These are phyloP conservation scores for Candida labiduridarum DNA, from an alignment of 1,139 yeast species.

Conservation along the genomic window DNA sequence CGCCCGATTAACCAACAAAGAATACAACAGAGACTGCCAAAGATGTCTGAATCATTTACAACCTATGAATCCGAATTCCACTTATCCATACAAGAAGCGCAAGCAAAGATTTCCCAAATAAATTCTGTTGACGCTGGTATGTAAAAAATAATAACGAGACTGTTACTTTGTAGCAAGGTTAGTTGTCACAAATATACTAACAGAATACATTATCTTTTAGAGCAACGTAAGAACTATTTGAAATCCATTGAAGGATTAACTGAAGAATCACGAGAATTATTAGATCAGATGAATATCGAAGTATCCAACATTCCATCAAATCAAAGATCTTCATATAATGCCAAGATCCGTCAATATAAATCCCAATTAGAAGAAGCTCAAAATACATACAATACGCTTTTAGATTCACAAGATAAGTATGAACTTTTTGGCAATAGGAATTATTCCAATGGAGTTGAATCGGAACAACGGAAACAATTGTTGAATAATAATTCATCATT, in stretches of 20 bases:
- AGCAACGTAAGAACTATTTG: conserved; percentile 51
- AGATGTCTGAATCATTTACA: conserved; percentile 62
- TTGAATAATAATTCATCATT: conserved; percentile 78
- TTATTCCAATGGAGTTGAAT: conserved; percentile 44
- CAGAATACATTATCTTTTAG: conserved; percentile 24
- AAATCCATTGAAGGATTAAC: conserved; percentile 66
- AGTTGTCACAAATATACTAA: no score
- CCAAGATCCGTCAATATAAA: conserved; percentile 70
- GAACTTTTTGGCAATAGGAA: conserved; percentile 64
- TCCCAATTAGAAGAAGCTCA: conserved; percentile 61
- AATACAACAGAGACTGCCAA: neutral
- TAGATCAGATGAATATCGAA: conserved; percentile 81
- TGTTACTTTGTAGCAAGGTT: no score
- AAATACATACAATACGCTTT: conserved; percentile 48
- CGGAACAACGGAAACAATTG: conserved; percentile 80
- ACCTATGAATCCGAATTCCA: conserved; percentile 77
- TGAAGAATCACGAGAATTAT: conserved; percentile 77
- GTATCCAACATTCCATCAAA: conserved; percentile 78
- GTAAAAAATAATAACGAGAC: conserved; percentile 21
- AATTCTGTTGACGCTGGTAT: conserved; percentile 54
- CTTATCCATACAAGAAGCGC: conserved; percentile 70
- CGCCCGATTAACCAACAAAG: neutral
- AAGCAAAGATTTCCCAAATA: conserved; percentile 63
- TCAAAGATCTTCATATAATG: conserved; percentile 66
- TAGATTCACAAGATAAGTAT: conserved; percentile 66